phyloP scores from a whole-genome alignment of 306 rosid species.

The Quercus glauca region DNA sequence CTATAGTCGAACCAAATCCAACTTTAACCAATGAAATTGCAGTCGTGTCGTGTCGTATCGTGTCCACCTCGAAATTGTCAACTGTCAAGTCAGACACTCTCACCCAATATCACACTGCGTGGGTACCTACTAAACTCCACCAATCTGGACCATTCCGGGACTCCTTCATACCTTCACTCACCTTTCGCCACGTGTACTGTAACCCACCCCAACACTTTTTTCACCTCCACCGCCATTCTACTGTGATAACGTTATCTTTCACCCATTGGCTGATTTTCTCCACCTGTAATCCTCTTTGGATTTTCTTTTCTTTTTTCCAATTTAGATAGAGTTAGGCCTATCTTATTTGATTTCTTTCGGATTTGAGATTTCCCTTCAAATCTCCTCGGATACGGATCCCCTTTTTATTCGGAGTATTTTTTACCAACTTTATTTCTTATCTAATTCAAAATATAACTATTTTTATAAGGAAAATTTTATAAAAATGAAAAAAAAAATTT shows the following conservation, averaged over 20 bases:
- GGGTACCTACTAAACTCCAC: constrained; percentile 17
- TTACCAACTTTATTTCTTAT: too few species aligned
- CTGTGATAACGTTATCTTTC: constrained; percentile 55
- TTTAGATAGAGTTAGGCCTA: constrained; percentile 12
- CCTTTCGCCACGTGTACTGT: constrained; percentile 8
- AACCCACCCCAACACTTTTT: neutral
- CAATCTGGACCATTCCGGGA: neutral
- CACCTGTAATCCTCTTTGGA: constrained; percentile 37
- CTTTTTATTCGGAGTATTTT: too few species aligned
- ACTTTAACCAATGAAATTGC: too few species aligned
- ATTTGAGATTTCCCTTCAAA: neutral
- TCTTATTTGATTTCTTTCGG: neutral
- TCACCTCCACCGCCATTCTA: neutral
- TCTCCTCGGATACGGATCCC: too few species aligned
- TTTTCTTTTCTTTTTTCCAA: constrained; percentile 1
- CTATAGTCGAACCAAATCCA: too few species aligned
- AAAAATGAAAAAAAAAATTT: too few species aligned
- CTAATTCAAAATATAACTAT: too few species aligned
- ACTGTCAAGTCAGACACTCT: neutral
- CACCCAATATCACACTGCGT: neutral
- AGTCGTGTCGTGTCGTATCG: too few species aligned
- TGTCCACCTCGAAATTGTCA: too few species aligned
- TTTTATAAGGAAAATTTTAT: too few species aligned
- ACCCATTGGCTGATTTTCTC: constrained; percentile 37
- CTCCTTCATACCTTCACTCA: neutral